Conservation (phyloP, 225 moss, liverwort and hornwort species). For the Bryum argenteum region DNA sequence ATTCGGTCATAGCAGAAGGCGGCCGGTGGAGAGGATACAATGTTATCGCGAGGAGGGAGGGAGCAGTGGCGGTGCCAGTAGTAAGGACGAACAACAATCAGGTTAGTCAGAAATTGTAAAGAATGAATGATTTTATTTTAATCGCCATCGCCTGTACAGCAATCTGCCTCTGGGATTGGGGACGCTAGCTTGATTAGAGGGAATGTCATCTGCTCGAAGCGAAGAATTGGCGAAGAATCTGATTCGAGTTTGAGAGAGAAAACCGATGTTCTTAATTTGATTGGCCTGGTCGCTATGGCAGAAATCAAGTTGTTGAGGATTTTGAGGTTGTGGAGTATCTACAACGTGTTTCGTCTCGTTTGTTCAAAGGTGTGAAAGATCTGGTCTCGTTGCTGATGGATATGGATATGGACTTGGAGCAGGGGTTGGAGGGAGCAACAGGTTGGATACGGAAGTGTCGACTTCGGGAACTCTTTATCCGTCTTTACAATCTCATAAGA, state of each 20-base stretch:
- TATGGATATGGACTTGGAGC: conserved; percentile 18
- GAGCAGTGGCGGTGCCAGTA: conserved; percentile 20
- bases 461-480: conserved; percentile 58
- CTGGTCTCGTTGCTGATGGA: conserved; percentile 17
- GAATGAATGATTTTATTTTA: no score
- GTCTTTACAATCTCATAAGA: conserved; percentile 53
- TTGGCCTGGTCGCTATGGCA: no score
- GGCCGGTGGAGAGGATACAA: conserved; percentile 27
- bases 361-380: not conserved
- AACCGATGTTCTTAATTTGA: not conserved
- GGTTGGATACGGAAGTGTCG: conserved; percentile 45
- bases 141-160: conserved; percentile 1
- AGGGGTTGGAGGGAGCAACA: conserved; percentile 44
- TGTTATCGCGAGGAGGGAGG: conserved; percentile 54
- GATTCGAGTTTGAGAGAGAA: conserved; percentile 1
- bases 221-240: not conserved
- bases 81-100: conserved; percentile 25
- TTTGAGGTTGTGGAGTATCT: no score
- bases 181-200: not conserved
- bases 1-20: conserved; percentile 5
- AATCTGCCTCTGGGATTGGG: conserved; percentile 9
- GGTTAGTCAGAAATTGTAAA: conserved; percentile 7
- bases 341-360: no score
- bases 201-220: not conserved
- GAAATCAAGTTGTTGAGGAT: conserved; percentile 2